phyloP scores from a whole-genome alignment of 129 eudicot species.

The Flaveria ramosissima region DNA sequence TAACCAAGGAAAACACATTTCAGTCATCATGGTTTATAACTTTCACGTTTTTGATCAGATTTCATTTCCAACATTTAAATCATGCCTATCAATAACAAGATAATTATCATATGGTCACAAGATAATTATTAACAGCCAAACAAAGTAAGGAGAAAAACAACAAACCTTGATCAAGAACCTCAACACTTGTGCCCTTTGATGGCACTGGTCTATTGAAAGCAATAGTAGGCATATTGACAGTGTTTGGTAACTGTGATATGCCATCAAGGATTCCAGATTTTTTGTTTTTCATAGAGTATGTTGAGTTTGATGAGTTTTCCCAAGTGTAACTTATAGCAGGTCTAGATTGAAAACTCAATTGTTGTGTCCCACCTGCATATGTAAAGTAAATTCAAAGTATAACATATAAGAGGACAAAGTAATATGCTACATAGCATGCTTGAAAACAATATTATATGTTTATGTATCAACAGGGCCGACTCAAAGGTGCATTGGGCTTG shows the following conservation, averaged over 20 bases:
- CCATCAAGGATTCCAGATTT: slow-evolving; percentile 39
- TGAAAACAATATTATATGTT: too few species aligned
- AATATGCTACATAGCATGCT: too few species aligned
- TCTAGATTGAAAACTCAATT: slow-evolving; percentile 58
- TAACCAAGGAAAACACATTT: too few species aligned
- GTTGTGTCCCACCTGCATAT: slow-evolving; percentile 58
- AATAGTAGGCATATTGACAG: slow-evolving; percentile 37
- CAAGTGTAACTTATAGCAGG: slow-evolving; percentile 42
- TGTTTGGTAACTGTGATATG: slow-evolving; percentile 39
- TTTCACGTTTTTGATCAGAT: too few species aligned
- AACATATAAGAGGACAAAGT: too few species aligned
- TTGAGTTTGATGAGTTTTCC: slow-evolving; percentile 45
- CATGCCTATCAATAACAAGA: not conserved
- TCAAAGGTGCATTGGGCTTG: too few species aligned
- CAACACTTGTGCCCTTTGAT: slow-evolving; percentile 46
- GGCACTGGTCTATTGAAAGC: slow-evolving; percentile 43
- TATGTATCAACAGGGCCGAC: too few species aligned
- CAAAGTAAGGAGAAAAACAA: slow-evolving; percentile 12
- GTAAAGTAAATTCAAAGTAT: slow-evolving; percentile 12
- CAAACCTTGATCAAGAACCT: slow-evolving; percentile 63
- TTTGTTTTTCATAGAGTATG: slow-evolving; percentile 38
- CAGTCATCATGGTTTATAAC: too few species aligned
- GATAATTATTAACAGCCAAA: not conserved
- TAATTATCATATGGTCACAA: not conserved
- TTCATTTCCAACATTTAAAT: too few species aligned